Conservation (phyloP, 345 rosid genomes). For the Psidium friedrichsthalianum region DNA sequence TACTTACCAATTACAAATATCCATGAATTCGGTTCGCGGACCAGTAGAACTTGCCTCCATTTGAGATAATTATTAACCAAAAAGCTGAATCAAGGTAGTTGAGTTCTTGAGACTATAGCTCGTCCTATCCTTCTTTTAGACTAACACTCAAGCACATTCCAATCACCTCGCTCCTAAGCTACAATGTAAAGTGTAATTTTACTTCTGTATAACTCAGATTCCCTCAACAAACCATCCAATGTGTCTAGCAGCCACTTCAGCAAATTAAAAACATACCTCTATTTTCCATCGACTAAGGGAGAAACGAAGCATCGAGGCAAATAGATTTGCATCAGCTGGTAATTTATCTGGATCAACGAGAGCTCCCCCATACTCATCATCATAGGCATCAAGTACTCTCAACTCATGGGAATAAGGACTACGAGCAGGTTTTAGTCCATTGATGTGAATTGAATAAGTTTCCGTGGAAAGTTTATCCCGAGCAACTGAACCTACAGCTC, state of each 20-base stretch:
- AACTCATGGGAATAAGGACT: conserved; percentile 17
- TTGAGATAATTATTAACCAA: not conserved
- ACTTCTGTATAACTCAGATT: not conserved
- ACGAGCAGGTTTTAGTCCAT: conserved; percentile 22
- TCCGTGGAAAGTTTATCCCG: conserved; percentile 18
- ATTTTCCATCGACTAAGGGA: conserved; percentile 64
- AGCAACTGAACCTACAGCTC: conserved; percentile 10
- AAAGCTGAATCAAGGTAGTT: not conserved
- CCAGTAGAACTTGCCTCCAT: not conserved
- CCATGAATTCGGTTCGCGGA: not conserved
- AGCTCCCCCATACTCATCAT: conserved; percentile 79
- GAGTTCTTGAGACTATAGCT: not conserved
- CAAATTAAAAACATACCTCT: conserved; percentile 21
- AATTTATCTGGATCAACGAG: conserved; percentile 54
- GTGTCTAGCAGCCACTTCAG: not conserved
- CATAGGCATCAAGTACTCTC: conserved; percentile 43
- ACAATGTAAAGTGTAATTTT: not conserved
- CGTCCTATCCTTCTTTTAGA: not conserved
- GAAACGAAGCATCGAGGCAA: conserved; percentile 37
- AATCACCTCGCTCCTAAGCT: not conserved
- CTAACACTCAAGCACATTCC: not conserved
- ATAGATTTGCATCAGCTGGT: conserved; percentile 36
- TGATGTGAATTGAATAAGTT: conserved; percentile 18
- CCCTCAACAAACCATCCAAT: not conserved
- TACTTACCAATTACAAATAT: not conserved